These are phyloP conservation scores for Sporisorium reilianum DNA, from an alignment of 1,284 basidiomycete genomes.

Conservation along the genomic window DNA sequence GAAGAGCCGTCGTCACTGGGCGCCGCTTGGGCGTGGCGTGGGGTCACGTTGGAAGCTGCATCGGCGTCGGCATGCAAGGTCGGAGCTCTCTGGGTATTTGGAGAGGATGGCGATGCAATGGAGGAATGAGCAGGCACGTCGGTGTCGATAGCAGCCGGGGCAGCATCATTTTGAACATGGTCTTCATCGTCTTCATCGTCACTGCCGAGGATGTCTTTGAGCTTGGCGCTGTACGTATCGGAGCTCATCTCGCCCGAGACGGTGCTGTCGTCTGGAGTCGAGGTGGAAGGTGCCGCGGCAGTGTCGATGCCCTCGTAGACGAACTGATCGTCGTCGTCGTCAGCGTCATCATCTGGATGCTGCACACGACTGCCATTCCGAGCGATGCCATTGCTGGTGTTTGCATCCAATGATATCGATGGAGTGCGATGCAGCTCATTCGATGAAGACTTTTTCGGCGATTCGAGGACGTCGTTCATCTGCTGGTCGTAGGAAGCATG, in stretches of 20 bases:
- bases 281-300: conserved; percentile 5
- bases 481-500: conserved; percentile 24
- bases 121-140: background rate
- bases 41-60: conserved; percentile 20
- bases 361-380: background rate
- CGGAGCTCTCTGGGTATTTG: conserved; percentile 20
- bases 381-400: background rate
- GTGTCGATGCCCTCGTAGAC: conserved; percentile 78
- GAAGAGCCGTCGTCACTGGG: conserved; percentile 37
- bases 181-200: conserved; percentile 32
- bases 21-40: conserved; percentile 13
- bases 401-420: conserved; percentile 2
- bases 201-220: conserved; percentile 58
- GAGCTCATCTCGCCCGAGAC: conserved; percentile 33
- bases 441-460: conserved; percentile 8
- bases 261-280: conserved; percentile 27
- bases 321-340: conserved; percentile 76
- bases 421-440: conserved; percentile 10
- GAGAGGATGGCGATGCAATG: conserved; percentile 14
- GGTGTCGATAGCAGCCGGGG: background rate
- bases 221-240: conserved; percentile 47
- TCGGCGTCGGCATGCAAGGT: conserved; percentile 7
- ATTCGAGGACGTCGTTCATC: conserved; percentile 33
- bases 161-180: background rate
- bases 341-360: conserved; percentile 71